Base-by-base conservation (phyloP, 75 land plant genomes). In the Selaginella moellendorffii region DNA sequence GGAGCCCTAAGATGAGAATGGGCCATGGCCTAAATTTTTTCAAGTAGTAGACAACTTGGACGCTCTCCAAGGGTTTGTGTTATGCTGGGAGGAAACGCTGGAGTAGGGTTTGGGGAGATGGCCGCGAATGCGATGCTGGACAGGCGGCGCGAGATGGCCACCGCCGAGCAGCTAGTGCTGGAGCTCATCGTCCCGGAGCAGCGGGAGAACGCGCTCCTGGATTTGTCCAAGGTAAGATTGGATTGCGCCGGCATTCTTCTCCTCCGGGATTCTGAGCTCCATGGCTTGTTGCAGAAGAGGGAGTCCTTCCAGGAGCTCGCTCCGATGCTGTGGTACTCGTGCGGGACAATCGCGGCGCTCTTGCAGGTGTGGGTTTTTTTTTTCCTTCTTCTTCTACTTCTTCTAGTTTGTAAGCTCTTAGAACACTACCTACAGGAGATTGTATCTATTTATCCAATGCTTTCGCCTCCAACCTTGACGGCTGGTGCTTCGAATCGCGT, bases 401-500 rank as follows among this genome's bases (percentile, higher is more conserved):
- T 36, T 36, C 14, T 36, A 36, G 14, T 14, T 36, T 36, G 46
- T 36, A n/a, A n/a, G n/a, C n/a, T n/a, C n/a, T n/a, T n/a, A n/a
- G n/a, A n/a, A n/a, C n/a, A n/a, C n/a, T n/a, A n/a, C n/a, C 66
- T 77, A 64, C 84, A 88, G 90, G 95, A 88, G 64, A 79, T 88
- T 31, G 76, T 86, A 10, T 85, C 90, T 1, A 85, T 93, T 54
- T 93, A 88, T 54, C 98, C 96, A 24, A 81, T 78, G 76, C 69
- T 93, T 14, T 83, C 87, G 36, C 96, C 99, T 12, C 99, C 99
- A 30, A 86, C 79, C 46, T 69, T 93, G 12, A 81, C 83, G 46
- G 81, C 98, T 53, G 87, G 78, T 23, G 96, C 87, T 29, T 93
- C 99, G 54, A 93, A 88, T 66, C 83, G 99, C 24, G 99, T 93